A percentile compares a stretch with the other conserved stretches of the same genome.
Evolutionary conservation across 768 basidiomycete species (phyloP).

Genomic region (Boletus subparvulus): DNA sequence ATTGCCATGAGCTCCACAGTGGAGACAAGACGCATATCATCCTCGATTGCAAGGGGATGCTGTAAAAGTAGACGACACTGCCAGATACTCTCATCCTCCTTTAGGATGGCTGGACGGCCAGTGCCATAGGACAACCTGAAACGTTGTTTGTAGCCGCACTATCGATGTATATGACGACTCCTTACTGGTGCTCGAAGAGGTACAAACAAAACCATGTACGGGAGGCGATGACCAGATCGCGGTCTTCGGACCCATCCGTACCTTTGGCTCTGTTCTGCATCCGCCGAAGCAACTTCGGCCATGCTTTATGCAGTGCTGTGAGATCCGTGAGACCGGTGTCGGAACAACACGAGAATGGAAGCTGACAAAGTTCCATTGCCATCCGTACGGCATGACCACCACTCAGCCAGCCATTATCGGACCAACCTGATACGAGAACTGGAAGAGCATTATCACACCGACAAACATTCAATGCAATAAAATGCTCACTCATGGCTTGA

Average conservation of each 20-base stretch:
- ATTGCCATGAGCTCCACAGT: conserved; percentile 92
- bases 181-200: conserved; percentile 91
- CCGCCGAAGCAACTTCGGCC: conserved; percentile 75
- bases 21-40: conserved; percentile 93
- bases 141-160: neutral
- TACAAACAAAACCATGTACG: conserved; percentile 94
- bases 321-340: conserved; percentile 6
- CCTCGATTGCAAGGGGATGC: conserved; percentile 87
- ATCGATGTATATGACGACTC: conserved; percentile 10
- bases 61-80: conserved; percentile 77
- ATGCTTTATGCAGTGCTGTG: conserved; percentile 86
- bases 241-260: conserved; percentile 58
- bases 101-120: conserved; percentile 87
- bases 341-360: neutral
- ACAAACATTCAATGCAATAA: neutral
- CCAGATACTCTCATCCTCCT: conserved; percentile 88
- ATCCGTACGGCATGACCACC: conserved; percentile 96
- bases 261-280: conserved; percentile 65
- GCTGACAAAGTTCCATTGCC: conserved; percentile 89
- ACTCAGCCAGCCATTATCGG: conserved; percentile 93
- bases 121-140: conserved; percentile 91
- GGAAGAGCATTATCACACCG: conserved; percentile 1
- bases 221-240: conserved; percentile 75
- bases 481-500: conserved; percentile 82
- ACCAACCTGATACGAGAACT: conserved; percentile 94